Conservation (phyloP, 176 grass and related monocot genomes). For the Oryza coarctata region DNA sequence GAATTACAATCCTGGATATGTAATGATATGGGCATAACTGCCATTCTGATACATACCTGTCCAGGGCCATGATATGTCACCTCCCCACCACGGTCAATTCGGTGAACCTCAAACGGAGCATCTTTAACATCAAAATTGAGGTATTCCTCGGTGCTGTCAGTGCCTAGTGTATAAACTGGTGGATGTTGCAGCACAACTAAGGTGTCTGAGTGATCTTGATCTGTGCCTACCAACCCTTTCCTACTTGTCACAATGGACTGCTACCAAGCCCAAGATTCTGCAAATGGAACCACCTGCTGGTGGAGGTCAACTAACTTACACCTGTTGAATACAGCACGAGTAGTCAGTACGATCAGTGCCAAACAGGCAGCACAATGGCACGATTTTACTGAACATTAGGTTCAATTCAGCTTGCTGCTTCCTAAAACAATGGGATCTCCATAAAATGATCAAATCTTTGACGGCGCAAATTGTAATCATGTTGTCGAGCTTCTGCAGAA, state of each 20-base stretch:
- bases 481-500: too few species aligned
- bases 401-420: not conserved
- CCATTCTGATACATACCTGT: conserved; percentile 39
- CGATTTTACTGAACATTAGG: not conserved
- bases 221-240: conserved; percentile 36
- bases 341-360: not conserved
- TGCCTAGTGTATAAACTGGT: conserved; percentile 71
- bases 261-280: conserved; percentile 61
- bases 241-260: conserved; percentile 59
- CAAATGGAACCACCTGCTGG: conserved; percentile 31
- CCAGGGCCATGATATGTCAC: conserved; percentile 97
- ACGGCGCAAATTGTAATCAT: not conserved
- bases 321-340: not conserved
- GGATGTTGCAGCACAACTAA: conserved; percentile 70
- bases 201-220: conserved; percentile 50
- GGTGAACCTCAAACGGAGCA: conserved; percentile 64
- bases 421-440: not conserved
- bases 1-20: not conserved
- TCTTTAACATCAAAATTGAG: conserved; percentile 66
- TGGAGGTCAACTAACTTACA: conserved; percentile 44
- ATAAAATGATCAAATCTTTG: not conserved
- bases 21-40: not conserved
- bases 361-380: not conserved
- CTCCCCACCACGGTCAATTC: conserved; percentile 70
- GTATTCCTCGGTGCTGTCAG: conserved; percentile 41